Evolutionary conservation across 768 basidiomycete species (phyloP).

Genomic region (Rhizopogon sp.): DNA sequence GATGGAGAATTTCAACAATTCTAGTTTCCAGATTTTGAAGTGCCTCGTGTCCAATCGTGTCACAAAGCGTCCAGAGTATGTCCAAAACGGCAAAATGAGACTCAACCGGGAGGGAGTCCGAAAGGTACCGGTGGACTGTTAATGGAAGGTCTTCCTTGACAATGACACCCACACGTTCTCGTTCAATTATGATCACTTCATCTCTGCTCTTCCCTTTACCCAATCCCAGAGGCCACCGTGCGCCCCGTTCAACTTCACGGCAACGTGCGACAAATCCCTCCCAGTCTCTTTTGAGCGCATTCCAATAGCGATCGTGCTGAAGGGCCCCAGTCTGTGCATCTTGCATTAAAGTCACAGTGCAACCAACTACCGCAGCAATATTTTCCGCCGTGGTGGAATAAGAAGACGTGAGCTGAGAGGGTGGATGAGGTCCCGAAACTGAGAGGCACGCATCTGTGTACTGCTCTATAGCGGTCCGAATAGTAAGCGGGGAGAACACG

Average conservation of each 20-base stretch:
- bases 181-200: conserved; percentile 62
- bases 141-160: conserved; percentile 67
- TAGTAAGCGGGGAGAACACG: conserved; percentile 78
- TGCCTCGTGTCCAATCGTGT: conserved; percentile 52
- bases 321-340: conserved; percentile 77
- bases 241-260: conserved; percentile 83
- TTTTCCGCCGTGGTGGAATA: conserved; percentile 70
- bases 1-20: conserved; percentile 60
- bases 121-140: conserved; percentile 46
- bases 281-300: conserved; percentile 87
- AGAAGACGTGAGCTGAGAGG: conserved; percentile 52
- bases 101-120: conserved; percentile 39
- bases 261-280: conserved; percentile 92
- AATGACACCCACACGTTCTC: conserved; percentile 68
- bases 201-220: conserved; percentile 36
- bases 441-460: conserved; percentile 73
- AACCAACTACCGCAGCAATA: conserved; percentile 82
- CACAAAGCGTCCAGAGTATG: conserved; percentile 58
- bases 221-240: conserved; percentile 73
- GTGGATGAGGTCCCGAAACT: conserved; percentile 47
- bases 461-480: conserved; percentile 76
- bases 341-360: conserved; percentile 67
- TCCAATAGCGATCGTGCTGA: conserved; percentile 77
- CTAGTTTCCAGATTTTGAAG: conserved; percentile 54
- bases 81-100: conserved; percentile 53